phyloP scores from a whole-genome alignment of 495 filamentous ascomycete species.

The Penicillium cataractarum region DNA sequence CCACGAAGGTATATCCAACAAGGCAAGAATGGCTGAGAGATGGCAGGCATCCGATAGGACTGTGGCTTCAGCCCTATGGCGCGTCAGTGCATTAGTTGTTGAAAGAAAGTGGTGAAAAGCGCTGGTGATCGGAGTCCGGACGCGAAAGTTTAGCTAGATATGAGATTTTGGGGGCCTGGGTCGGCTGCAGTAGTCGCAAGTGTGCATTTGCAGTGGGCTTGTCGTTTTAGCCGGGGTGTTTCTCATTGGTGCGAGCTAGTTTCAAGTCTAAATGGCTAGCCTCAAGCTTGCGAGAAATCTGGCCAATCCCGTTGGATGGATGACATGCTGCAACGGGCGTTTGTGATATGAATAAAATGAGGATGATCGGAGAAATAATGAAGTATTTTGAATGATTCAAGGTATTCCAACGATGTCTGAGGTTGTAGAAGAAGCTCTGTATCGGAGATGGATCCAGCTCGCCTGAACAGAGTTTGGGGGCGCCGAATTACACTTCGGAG shows the following conservation, averaged over 20 bases:
- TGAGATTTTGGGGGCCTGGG: not conserved
- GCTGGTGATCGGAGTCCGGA: not conserved
- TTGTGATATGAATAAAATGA: not conserved
- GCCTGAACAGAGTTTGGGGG: not conserved
- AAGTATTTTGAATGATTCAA: not conserved
- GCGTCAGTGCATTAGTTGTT: not conserved
- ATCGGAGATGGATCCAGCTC: not conserved
- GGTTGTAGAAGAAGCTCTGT: not conserved
- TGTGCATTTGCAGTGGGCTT: not conserved
- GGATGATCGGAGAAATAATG: not conserved
- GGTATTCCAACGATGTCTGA: not conserved
- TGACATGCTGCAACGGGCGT: not conserved
- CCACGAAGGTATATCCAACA: not conserved
- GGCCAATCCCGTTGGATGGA: not conserved
- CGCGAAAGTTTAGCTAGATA: not conserved
- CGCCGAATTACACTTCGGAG: not conserved
- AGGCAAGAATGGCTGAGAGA: not conserved
- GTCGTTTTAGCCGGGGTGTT: constrained; percentile 9
- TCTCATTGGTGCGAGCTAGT: constrained; percentile 18
- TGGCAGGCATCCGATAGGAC: constrained; percentile 3
- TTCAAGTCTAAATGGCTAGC: constrained; percentile 15
- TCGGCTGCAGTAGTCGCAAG: not conserved
- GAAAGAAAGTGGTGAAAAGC: not conserved
- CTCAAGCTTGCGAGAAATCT: not conserved
- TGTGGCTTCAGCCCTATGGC: constrained; percentile 7